Base-by-base conservation (phyloP, 2,329 filamentous ascomycete species). In the Colletotrichum magnum region DNA sequence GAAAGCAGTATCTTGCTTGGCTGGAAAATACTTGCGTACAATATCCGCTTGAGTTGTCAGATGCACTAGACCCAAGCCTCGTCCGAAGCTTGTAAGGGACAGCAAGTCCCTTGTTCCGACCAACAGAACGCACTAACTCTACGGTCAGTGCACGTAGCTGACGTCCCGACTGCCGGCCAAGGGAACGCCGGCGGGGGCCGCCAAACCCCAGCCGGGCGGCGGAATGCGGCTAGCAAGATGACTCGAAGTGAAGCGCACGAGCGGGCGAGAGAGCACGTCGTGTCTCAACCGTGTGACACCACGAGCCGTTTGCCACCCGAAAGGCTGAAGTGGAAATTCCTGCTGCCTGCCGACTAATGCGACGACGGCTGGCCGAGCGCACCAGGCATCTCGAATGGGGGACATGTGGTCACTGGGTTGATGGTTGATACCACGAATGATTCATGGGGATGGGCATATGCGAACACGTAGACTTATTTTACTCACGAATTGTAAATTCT, bases 281-380 rank as follows among this genome's bases (percentile, higher is more conserved):
- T 59, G 65, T 68, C 65, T 68, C 24, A 21, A 36, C 6, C 12
- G 24, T 21, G 9, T 21, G 9, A 43, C 61, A 18, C 21, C 5
- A 65, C 6, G 21, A 45, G 24, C 41, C 62, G 48, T 58, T 26
- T 32, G 61, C 66, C 43, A 24, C 32, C 28, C 36, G 32, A 41
- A 41, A 50, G 36, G 9, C 18, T n/a, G 26, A 39, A 47, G n/a
- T 24, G 47, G 5, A 48, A 24, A 59, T 48, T 32, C 62, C 32
- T 45, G 43, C 56, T 57, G 62, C 66, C 62, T 67, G 12, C 36
- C n/a, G 50, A 67, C 41, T 28, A 41, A 56, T 39, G 41, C 56
- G 51, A 60, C 39, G 51, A 36, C 32, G 7, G 32, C 32, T 36
- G 32, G 53, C 36, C 26, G 21, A 53, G 16, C 47, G 3, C 32